phyloP scores from a whole-genome alignment of 2,329 filamentous ascomycete species.

The Fragosphaeria purpurea region DNA sequence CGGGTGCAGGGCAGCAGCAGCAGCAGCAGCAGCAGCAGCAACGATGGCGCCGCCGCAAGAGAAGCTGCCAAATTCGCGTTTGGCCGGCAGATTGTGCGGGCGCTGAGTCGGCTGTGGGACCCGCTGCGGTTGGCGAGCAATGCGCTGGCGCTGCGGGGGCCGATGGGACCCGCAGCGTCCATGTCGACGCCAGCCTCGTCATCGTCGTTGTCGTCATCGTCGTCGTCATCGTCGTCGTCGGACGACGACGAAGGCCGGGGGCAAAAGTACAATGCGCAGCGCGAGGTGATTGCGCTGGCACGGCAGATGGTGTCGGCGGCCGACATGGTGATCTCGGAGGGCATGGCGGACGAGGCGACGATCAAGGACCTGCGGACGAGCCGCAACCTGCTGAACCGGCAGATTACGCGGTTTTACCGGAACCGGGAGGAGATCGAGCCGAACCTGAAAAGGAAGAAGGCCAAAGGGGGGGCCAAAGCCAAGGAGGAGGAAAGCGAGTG shows the following conservation, averaged over 20 bases:
- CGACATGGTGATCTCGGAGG: slow-evolving; percentile 33
- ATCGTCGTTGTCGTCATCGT: slow-evolving; percentile 18
- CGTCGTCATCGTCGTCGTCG: not conserved
- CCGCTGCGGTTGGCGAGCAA: slow-evolving; percentile 29
- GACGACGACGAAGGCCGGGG: not conserved
- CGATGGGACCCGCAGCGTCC: slow-evolving; percentile 10
- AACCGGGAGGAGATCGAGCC: slow-evolving; percentile 12
- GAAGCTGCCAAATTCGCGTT: slow-evolving; percentile 30
- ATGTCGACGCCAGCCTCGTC: slow-evolving; percentile 12
- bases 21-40: slow-evolving; percentile 22
- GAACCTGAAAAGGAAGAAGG: not conserved
- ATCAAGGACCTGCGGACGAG: slow-evolving; percentile 22
- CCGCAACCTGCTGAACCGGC: slow-evolving; percentile 20
- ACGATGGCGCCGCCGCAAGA: slow-evolving; percentile 14
- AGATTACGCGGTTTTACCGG: slow-evolving; percentile 18
- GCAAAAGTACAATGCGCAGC: slow-evolving; percentile 23
- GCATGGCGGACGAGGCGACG: slow-evolving; percentile 24
- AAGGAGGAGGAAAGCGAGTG: not conserved
- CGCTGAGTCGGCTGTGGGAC: slow-evolving; percentile 41
- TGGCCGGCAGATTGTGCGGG: slow-evolving; percentile 39
- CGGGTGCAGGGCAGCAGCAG: slow-evolving; percentile 23
- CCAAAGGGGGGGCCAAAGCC: not conserved
- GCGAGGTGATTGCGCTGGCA: slow-evolving; percentile 34
- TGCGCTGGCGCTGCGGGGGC: slow-evolving; percentile 20
- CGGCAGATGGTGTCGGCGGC: slow-evolving; percentile 35